Conservation (phyloP, 1,284 basidiomycete species). For the Veloboletus limbatus region DNA sequence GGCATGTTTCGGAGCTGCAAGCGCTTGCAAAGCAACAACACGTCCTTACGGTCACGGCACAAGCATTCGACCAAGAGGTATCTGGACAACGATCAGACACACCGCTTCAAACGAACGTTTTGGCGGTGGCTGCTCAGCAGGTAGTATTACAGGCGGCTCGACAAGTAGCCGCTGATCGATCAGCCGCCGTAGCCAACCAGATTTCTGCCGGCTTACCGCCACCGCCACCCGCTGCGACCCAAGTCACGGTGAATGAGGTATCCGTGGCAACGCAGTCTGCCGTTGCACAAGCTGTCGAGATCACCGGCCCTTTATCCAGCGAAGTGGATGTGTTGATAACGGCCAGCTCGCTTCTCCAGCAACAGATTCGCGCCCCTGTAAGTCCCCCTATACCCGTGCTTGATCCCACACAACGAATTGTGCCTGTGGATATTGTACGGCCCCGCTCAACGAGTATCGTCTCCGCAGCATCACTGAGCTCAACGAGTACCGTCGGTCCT, state of each 20-base stretch:
- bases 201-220: conserved; percentile 40
- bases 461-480: conserved; percentile 22
- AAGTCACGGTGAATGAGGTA: conserved; percentile 73
- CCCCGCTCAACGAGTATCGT: conserved; percentile 29
- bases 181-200: conserved; percentile 41
- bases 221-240: conserved; percentile 44
- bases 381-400: conserved; percentile 27
- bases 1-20: conserved; percentile 51
- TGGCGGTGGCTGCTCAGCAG: conserved; percentile 71
- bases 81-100: conserved; percentile 50
- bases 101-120: conserved; percentile 42
- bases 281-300: conserved; percentile 42
- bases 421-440: conserved; percentile 27
- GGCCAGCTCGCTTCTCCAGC: conserved; percentile 36
- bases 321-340: conserved; percentile 36
- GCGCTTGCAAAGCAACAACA: conserved; percentile 76
- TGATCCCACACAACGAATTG: conserved; percentile 29
- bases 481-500: conserved; percentile 13
- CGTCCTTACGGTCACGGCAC: conserved; percentile 71
- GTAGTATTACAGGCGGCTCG: conserved; percentile 78
- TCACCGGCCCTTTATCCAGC: conserved; percentile 38
- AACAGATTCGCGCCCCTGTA: conserved; percentile 31
- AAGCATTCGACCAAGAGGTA: conserved; percentile 69
- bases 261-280: conserved; percentile 68
- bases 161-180: conserved; percentile 55